These are phyloP conservation scores for Bretschneidera sinensis DNA, from an alignment of 345 rosid genomes.

Conservation along the genomic window DNA sequence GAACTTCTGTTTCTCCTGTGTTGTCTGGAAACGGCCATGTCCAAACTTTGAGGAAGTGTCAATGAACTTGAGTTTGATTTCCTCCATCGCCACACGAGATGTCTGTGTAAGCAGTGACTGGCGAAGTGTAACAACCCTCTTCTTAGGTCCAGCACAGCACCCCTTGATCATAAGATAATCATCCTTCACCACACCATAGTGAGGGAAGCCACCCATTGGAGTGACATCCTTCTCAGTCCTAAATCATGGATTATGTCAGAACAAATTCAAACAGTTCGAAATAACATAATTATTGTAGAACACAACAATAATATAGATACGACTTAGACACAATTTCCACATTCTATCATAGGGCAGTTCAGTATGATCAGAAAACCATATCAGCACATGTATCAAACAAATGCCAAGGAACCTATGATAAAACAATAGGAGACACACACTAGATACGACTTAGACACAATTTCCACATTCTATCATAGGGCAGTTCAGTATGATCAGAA, in stretches of 20 bases:
- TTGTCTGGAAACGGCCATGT: constrained; percentile 75
- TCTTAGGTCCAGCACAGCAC: constrained; percentile 83
- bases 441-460: background rate
- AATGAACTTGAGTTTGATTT: constrained; percentile 68
- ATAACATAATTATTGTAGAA: no score
- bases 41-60: constrained; percentile 63
- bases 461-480: no score
- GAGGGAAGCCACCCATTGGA: constrained; percentile 85
- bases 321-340: no score
- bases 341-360: no score
- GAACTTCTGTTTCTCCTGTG: constrained; percentile 59
- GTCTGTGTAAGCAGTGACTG: constrained; percentile 68
- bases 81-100: constrained; percentile 64
- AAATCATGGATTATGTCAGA: constrained; percentile 10
- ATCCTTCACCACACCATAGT: constrained; percentile 71
- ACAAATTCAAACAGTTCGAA: background rate
- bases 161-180: constrained; percentile 82
- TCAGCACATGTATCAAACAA: background rate
- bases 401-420: background rate
- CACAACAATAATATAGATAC: no score
- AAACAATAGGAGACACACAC: background rate
- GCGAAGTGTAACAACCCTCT: constrained; percentile 84
- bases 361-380: background rate
- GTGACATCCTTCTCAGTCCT: constrained; percentile 83
- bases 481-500: background rate